Evolutionary conservation across 2,329 filamentous ascomycete species (phyloP).

Genomic region (Xylariaceae sp.): DNA sequence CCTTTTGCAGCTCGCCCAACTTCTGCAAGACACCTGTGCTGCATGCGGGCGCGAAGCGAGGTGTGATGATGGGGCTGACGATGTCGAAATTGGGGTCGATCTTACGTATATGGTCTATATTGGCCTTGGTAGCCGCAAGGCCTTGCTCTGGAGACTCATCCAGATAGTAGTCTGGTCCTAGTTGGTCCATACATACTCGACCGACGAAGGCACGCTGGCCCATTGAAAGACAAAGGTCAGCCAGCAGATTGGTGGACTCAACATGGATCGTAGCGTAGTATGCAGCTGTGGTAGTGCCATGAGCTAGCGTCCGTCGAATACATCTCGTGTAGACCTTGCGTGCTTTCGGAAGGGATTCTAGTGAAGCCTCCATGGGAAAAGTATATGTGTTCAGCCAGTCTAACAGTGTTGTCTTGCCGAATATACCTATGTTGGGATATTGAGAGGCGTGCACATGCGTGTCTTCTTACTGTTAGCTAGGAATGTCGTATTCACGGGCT

Average conservation of each 20-base stretch:
- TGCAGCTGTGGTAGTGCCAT: conserved; percentile 91
- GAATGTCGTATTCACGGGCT: not conserved
- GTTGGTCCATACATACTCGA: conserved; percentile 87
- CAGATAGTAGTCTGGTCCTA: conserved; percentile 73
- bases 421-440: conserved; percentile 90
- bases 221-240: conserved; percentile 70
- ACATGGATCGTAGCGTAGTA: conserved; percentile 93
- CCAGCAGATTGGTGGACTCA: conserved; percentile 82
- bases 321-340: conserved; percentile 71
- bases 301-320: conserved; percentile 73
- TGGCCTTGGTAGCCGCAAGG: conserved; percentile 50
- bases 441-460: conserved; percentile 95
- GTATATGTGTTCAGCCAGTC: conserved; percentile 95
- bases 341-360: conserved; percentile 60
- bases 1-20: conserved; percentile 61
- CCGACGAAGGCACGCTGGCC: conserved; percentile 92
- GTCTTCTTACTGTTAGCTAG: conserved; percentile 49
- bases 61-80: conserved; percentile 77
- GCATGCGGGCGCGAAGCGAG: conserved; percentile 62
- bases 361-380: conserved; percentile 83
- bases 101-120: conserved; percentile 59
- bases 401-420: conserved; percentile 87
- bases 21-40: conserved; percentile 53
- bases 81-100: conserved; percentile 64
- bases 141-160: conserved; percentile 63